Base-by-base conservation (phyloP, 2,329 filamentous ascomycete species). In the Capronia epimyces region DNA sequence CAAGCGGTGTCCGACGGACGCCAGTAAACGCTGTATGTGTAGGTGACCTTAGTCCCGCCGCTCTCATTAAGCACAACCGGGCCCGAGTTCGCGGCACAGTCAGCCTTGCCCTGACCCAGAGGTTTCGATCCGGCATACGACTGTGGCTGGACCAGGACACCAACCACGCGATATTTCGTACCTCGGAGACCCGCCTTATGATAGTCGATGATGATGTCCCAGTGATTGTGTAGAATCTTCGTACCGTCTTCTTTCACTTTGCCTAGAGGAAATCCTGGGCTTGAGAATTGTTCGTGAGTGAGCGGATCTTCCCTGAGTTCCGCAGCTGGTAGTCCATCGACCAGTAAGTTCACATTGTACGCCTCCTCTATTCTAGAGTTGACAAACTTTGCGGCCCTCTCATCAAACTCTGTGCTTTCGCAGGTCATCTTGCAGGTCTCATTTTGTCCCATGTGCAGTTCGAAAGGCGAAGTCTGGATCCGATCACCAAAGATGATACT, bases 401-500 rank as follows among this genome's bases (percentile, higher is more conserved):
- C 72, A 39, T 86, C 77, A 65, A 83, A 84, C 18, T 83, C 86
- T 34, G 78, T 77, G 36, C 79, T 75, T 22, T 76, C 72, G 69
- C 93, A 98, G 2, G 95, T 75, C 13, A 78, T 69, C 68, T 91
- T 93, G 75, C 93, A 98, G 0, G 83, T 84, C 69, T 96, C 87
- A 66, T 98, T 93, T 56, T 82, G 74, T 49, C 73, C 82, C 90
- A 98, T 96, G 60, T 82, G 80, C 54, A 97, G 75, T 65, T 95
- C 82, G 65, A 95, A 95, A 0, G 91, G 88, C 29, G 91, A 97
- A n/a, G 89, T 95, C 73, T 89, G 89, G 72, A 98, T 98, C 50
- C 93, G 82, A 71, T 98, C 93, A 60, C 93, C 93, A 63, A 98
- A 98, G 45, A 98, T 72, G 66, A 98, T 98, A 75, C 91, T 96